Conservation (phyloP, 345 rosid species). For the Eutrema heterophyllum region DNA sequence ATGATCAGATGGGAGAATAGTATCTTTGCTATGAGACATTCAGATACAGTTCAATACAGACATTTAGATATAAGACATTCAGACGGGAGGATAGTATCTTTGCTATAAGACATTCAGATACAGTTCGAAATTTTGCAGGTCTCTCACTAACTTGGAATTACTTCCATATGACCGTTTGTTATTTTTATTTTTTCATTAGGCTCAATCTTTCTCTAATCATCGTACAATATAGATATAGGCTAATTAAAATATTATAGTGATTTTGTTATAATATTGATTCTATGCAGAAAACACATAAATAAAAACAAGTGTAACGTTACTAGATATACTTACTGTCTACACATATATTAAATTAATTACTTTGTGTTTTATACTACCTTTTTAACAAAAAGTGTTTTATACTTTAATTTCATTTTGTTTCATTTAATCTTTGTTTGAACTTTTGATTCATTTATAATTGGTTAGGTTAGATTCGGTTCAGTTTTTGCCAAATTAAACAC, state of each 20-base stretch:
- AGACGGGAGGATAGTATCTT: constrained; percentile 52
- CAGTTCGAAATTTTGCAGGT: constrained; percentile 35
- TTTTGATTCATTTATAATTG: not conserved
- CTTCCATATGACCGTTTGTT: constrained; percentile 8
- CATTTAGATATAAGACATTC: too few relatives aligned
- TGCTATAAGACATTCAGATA: constrained; percentile 49
- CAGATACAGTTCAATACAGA: constrained; percentile 36
- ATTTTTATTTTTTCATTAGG: not conserved
- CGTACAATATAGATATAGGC: constrained; percentile 20
- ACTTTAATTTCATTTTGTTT: not conserved
- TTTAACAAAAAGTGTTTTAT: not conserved
- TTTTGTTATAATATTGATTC: not conserved
- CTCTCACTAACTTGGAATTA: constrained; percentile 49
- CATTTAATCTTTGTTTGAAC: not conserved
- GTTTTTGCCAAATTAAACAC: too few relatives aligned
- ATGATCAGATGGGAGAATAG: constrained; percentile 32
- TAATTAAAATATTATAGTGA: not conserved
- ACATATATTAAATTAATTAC: not conserved
- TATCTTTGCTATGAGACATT: constrained; percentile 67
- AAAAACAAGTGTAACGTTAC: not conserved
- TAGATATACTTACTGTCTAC: not conserved
- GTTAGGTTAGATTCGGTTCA: too few relatives aligned
- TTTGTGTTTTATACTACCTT: not conserved
- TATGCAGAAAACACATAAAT: not conserved
- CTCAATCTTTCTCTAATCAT: not conserved